Evolutionary conservation across 2,329 filamentous ascomycete species (phyloP), one percentile per base, ranked within the genome.

Genomic region (Daldinia eschscholtzii): DNA sequence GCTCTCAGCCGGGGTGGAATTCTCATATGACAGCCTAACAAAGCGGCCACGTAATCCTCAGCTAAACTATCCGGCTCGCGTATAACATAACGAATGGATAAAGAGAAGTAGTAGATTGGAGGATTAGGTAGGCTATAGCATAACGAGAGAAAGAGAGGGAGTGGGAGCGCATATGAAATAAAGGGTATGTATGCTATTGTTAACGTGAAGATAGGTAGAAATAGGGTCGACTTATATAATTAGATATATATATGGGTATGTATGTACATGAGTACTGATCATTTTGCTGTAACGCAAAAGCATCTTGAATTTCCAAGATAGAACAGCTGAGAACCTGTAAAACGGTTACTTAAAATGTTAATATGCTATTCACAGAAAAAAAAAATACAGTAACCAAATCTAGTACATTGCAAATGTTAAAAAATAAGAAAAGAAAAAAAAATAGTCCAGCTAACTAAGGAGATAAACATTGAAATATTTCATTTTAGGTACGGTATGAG

Each of bases 11-110:
- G 64, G 56, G 50, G 64, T 58, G 42, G 57, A 70, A 64, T 53
- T 57, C 30, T 46, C 46, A 57, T 57, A 62, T 28, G 15, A 37
- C 48, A 50, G 57, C 50, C 6, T 64, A 35, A 62, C 33, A 50
- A 65, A 42, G 50, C 50, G 62, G 56, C 67, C 67, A 66, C 67
- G 67, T 69, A 69, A 69, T 63, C 67, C 55, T n/a, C 61, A 53
- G 62, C 44, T 28, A 41, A 41, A n/a, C 26, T 66, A 35, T 42
- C 42, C 57, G 23, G 39, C 39, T 53, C 46, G 39, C 20, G 52
- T 18, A 50, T 28, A 59, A 44, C 12, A 15, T 9, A 12, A 28
- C 52, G 28, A 53, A 68, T 61, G 44, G 58, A 58, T 33, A 53
- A 7, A 23, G 23, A 48, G 23, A 6, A 23, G 15, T 56, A 44